Base-by-base conservation (phyloP, 345 rosid species). In the Firmiana major region DNA sequence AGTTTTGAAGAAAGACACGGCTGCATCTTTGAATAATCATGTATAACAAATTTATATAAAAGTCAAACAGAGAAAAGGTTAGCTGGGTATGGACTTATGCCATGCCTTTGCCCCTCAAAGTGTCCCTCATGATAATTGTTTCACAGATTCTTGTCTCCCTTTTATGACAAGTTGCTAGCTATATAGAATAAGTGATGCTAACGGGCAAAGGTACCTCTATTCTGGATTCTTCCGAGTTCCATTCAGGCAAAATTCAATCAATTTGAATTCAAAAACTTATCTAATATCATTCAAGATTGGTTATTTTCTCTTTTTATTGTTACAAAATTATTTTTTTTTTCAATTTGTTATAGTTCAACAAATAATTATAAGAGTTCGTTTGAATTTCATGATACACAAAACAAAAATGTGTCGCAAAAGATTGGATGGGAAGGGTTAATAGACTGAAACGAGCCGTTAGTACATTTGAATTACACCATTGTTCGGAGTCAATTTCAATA, bases 131-230 rank as follows among this genome's bases (percentile, higher is more conserved):
- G 22, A 79, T 82, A 55, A 64, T 26, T 79, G 71, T 22, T 40
- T 71, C 57, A 19, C 58, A 67, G 79, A 79, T 74, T 68, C 72
- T 49, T 80, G 76, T 68, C 69, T 26, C 55, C 70, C 53, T 64
- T 78, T 68, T 34, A 54, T 51, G 42, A 54, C 75, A 67, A 19
- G 43, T 57, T 73, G 57, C 9, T 38, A 31, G 28, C 19, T 66
- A 7, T 11, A 42, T 42, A 1, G 0, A 69, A 42, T 62, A 26
- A 22, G 73, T 28, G 78, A 48, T 12, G 31, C 71, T 78, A 81
- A 74, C 76, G 66, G 73, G 26, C 68, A 67, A 67, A 13, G 19
- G 42, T 0, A 10, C 3, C 48, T 28, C 42, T 51, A 34, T 1
- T 75, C 38, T 6, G 1, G 7, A 2, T 36, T 36, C 16, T 12